Percentiles rank a stretch among this genome's conserved stretches.
Evolutionary conservation across 148 eudicot genomes (phyloP).

Genomic region (Rhododendron ovatum): DNA sequence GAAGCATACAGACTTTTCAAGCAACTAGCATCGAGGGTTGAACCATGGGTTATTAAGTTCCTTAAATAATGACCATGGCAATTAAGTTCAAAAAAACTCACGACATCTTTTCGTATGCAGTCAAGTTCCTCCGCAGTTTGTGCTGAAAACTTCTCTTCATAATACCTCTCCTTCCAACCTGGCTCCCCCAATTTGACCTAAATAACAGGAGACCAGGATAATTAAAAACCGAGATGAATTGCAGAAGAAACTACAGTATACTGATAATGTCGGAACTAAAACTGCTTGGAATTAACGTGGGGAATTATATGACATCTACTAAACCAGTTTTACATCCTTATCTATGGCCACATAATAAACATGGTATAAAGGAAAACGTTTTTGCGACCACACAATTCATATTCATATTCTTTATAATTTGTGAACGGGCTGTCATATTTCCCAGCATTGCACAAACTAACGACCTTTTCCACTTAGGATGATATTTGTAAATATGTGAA

Average conservation of each 20-base stretch:
- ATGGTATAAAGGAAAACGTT: not conserved
- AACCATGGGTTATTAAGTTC: not conserved
- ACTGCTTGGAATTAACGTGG: not conserved
- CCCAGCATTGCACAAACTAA: not conserved
- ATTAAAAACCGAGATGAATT: constrained; percentile 3
- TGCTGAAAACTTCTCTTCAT: constrained; percentile 83
- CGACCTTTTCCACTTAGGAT: not conserved
- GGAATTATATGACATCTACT: not conserved
- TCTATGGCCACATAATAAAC: not conserved
- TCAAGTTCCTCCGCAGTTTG: constrained; percentile 75
- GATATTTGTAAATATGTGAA: not conserved
- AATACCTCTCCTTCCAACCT: constrained; percentile 96
- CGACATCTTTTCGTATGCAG: constrained; percentile 67
- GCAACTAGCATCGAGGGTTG: not conserved
- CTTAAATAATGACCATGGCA: not conserved
- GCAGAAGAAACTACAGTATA: not conserved
- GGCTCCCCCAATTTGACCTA: constrained; percentile 85
- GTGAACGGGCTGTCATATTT: not conserved
- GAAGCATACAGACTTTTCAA: not conserved
- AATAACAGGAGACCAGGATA: not conserved
- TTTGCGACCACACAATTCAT: not conserved
- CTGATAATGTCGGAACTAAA: not conserved
- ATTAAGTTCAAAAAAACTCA: constrained; percentile 36
- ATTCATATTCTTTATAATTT: not conserved
- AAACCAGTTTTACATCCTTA: not conserved